These are phyloP conservation scores for Tolypocladium amazonense DNA, from an alignment of 2,329 filamentous ascomycete genomes.

Conservation along the genomic window DNA sequence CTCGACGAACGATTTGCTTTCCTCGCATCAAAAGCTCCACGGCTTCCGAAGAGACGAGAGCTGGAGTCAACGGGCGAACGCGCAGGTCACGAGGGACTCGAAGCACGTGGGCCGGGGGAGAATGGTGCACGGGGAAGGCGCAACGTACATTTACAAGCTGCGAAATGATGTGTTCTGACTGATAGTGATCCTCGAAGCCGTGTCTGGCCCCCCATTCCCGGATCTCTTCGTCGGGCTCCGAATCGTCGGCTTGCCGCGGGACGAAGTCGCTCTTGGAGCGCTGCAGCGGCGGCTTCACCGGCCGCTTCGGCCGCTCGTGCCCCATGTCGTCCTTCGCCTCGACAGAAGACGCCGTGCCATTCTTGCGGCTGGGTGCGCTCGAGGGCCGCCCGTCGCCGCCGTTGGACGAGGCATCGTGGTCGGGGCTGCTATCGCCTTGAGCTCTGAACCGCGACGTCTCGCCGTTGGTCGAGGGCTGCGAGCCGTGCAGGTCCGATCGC, in stretches of 20 bases:
- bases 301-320: constrained; percentile 24
- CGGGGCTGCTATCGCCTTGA: constrained; percentile 16
- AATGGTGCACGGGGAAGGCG: not conserved
- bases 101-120: constrained; percentile 4
- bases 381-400: constrained; percentile 29
- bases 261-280: constrained; percentile 48
- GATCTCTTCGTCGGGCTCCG: constrained; percentile 32
- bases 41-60: not conserved
- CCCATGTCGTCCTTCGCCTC: constrained; percentile 21
- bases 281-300: constrained; percentile 38
- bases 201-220: constrained; percentile 57
- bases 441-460: constrained; percentile 17
- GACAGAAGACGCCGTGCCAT: constrained; percentile 13
- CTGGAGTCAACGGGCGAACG: not conserved
- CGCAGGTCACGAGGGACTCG: not conserved
- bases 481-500: constrained; percentile 20
- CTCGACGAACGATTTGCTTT: not conserved
- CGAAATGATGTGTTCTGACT: constrained; percentile 80
- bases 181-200: constrained; percentile 87
- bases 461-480: constrained; percentile 17
- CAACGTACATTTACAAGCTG: constrained; percentile 66
- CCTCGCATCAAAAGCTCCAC: not conserved
- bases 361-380: constrained; percentile 34
- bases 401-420: constrained; percentile 16
- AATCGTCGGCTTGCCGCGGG: constrained; percentile 28